Conservation (phyloP, 2,329 filamentous ascomycete genomes). For the Corinectria fuckeliana region DNA sequence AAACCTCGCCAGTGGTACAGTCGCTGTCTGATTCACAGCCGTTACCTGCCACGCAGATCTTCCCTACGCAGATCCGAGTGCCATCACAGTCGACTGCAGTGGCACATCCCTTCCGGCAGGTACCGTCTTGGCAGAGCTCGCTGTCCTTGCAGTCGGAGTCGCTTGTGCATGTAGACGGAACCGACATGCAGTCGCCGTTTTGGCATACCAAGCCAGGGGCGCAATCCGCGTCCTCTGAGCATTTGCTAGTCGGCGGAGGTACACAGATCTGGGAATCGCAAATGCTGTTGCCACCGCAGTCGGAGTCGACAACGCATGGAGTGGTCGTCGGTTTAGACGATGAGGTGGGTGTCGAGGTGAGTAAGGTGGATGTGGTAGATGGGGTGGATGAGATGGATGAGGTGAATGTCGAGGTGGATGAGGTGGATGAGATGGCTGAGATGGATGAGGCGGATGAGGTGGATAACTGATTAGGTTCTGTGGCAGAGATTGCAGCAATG, state of each 20-base stretch:
- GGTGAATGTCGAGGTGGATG: not conserved
- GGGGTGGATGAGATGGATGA: too few relatives aligned
- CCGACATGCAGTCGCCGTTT: not conserved
- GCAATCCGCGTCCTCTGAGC: not conserved
- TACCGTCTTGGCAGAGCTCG: not conserved
- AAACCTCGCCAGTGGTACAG: not conserved
- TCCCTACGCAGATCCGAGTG: not conserved
- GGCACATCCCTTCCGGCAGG: not conserved
- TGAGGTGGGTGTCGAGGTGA: not conserved
- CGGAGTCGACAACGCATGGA: not conserved
- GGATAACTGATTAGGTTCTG: not conserved
- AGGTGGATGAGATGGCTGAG: too few relatives aligned
- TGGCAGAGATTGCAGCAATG: not conserved
- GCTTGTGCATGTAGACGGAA: not conserved
- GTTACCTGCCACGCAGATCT: not conserved
- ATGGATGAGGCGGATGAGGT: too few relatives aligned
- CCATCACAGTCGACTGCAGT: not conserved
- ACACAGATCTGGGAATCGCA: not conserved
- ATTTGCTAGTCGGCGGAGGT: not conserved
- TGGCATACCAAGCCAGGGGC: not conserved
- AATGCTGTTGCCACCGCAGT: not conserved
- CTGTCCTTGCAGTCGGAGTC: not conserved
- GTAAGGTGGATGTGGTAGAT: not conserved
- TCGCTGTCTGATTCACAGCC: not conserved
- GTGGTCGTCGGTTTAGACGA: not conserved